Base-by-base conservation (phyloP, 106 monocot genomes). In the Gastrodia elata region DNA sequence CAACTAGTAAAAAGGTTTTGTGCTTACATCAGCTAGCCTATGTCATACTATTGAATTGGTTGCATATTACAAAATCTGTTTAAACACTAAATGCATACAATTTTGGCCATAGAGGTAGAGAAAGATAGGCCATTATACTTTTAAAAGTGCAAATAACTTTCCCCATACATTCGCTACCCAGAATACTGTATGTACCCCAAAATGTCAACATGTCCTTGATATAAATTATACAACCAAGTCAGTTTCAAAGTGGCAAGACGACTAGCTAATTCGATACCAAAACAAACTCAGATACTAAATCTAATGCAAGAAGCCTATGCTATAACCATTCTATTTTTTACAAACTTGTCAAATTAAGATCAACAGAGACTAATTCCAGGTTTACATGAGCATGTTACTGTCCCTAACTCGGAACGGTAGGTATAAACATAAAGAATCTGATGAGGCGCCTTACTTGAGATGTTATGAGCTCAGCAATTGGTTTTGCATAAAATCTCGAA, bases 401-500 rank as follows among this genome's bases (percentile, higher is more conserved):
- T 22, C 32, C 28, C 61, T 32, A 32, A 61, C 4, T 27, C 32
- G 59, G 59, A 59, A 9, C 27, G 28, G 59, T n/a, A 28, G 27
- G 32, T 0, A 61, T 61, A 32, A 10, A 61, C 27, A 32, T 61
- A 61, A 10, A 24, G 61, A 61, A 61, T 32, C 30, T 10, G 32
- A 61, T 11, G 61, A 61, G 32, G 13, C 14, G 32, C 3, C 90
- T 82, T 81, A 92, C 97, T 83, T 93, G 92, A 0, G 83, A 78
- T 68, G 97, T 97, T 84, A 97, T 92, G 40, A 97, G 86, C 71
- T 97, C 97, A 22, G 97, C 97, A 78, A 97, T 88, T 65, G 92
- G 92, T 69, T 90, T 97, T 30, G 97, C 97, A 84, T 88, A 97
- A 77, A 97, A 97, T 78, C 97, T 92, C 27, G 97, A 93, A 75